phyloP scores from a whole-genome alignment of 352 stramenopile genomes.

The Thraustochytrium striatum region DNA sequence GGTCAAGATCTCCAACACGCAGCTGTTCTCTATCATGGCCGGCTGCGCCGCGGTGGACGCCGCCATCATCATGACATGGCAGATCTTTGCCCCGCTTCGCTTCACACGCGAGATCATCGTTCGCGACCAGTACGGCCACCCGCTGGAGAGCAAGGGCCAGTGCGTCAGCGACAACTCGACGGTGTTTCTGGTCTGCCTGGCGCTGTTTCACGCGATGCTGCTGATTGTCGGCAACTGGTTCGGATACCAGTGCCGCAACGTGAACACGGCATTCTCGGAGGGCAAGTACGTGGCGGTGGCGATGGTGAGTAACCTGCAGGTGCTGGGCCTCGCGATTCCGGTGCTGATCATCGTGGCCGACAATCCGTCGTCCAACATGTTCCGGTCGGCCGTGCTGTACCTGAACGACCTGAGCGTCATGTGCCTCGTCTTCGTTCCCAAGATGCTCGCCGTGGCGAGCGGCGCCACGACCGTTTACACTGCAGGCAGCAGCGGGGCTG shows the following conservation, averaged over 20 bases:
- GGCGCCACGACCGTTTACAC: no score
- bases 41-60: neutral
- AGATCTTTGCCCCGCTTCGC: neutral
- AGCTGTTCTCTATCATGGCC: neutral
- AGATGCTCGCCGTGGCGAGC: neutral
- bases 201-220: neutral
- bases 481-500: no score
- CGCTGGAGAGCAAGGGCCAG: neutral
- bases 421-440: neutral
- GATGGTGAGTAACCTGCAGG: constrained; percentile 14
- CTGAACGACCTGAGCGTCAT: constrained; percentile 15
- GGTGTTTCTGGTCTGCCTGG: neutral
- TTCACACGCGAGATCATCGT: neutral
- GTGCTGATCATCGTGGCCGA: neutral
- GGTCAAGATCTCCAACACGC: neutral
- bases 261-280: neutral
- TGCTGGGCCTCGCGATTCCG: constrained; percentile 24
- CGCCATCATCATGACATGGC: neutral
- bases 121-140: neutral
- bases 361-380: neutral
- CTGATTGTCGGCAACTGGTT: neutral
- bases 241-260: neutral
- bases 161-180: neutral
- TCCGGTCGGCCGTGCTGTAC: neutral
- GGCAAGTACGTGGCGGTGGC: neutral